Conservation (phyloP, 768 basidiomycete species). For the Lactarius vividus region DNA sequence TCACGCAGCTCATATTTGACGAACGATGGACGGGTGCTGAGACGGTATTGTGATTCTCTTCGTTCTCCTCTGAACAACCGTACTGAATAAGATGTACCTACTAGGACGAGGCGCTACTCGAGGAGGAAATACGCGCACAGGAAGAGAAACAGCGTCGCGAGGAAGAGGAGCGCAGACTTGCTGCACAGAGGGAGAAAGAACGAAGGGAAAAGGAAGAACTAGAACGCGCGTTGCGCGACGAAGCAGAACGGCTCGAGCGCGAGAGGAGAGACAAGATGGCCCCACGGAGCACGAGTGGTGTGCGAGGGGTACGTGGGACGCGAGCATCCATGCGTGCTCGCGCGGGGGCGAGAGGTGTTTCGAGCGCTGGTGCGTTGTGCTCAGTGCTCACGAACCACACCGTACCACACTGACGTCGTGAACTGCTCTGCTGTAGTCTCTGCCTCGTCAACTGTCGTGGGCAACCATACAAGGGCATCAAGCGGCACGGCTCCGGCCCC, state of each 20-base stretch:
- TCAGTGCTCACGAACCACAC: background rate
- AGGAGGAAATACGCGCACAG: slow-evolving; percentile 42
- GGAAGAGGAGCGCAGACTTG: slow-evolving; percentile 35
- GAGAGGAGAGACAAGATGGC: slow-evolving; percentile 43
- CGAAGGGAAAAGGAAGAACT: slow-evolving; percentile 49
- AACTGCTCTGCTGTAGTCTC: background rate
- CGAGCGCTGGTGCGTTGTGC: slow-evolving; percentile 17
- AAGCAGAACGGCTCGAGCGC: slow-evolving; percentile 43
- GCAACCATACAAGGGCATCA: slow-evolving; percentile 10
- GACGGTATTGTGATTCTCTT: slow-evolving; percentile 44
- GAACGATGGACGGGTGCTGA: slow-evolving; percentile 75
- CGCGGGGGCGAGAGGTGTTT: slow-evolving; percentile 14
- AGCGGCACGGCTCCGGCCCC: slow-evolving; percentile 5
- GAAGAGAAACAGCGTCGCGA: slow-evolving; percentile 41
- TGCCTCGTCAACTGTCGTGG: background rate
- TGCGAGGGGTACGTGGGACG: slow-evolving; percentile 71
- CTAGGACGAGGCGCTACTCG: slow-evolving; percentile 60
- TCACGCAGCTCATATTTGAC: slow-evolving; percentile 68
- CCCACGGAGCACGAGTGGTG: slow-evolving; percentile 45
- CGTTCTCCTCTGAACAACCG: background rate
- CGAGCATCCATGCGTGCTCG: slow-evolving; percentile 58
- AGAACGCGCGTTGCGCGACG: slow-evolving; percentile 44
- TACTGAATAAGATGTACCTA: background rate
- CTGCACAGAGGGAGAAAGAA: slow-evolving; percentile 43
- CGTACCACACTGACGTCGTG: background rate